Base-by-base conservation (phyloP, 345 rosid species). In the Microthlaspi erraticum region DNA sequence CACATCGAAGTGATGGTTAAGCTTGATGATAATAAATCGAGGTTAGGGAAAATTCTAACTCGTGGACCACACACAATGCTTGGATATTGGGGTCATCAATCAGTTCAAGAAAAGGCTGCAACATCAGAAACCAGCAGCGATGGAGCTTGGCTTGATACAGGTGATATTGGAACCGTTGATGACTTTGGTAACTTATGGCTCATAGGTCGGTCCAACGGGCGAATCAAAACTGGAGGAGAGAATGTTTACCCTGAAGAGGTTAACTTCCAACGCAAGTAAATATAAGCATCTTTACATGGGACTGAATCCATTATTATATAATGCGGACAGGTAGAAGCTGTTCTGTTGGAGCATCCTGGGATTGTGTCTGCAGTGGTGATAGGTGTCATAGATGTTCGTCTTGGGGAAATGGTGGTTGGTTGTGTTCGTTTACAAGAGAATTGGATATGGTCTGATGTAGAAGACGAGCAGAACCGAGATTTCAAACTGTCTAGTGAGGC, bases 171-270 rank as follows among this genome's bases (percentile, higher is more conserved):
- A 18, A 56, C 65, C 48, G 76, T 88, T 0, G 96, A 90, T 71
- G 78, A 73, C 36, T 62, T 19, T 62, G 91, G 96, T 19, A 83
- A 82, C 52, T 39, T 87, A n/a, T 93, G 98, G 91, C 96, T 91
- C 10, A 73, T 83, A 58, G 97, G 98, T 43, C 87, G 90, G 20
- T 74, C 78, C 57, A 86, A 81, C 57, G 92, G 91, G 23, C 79
- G 85, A 10, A 88, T 90, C 71, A 93, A 87, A 79, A 86, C 89
- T 45, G 97, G 97, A 7, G 94, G 96, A 51, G 96, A 93, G 81
- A 93, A 87, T 41, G 81, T 93, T 66, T 84, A 87, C 76, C 98
- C 96, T 4, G 96, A 90, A 82, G 94, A 90, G 93, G 98, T 90
- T 56, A 78, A 51, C 34, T 72, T 49, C 17, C 34, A 72, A 59